These are phyloP conservation scores for Neurospora terricola DNA, from an alignment of 495 filamentous ascomycete species.

Conservation along the genomic window DNA sequence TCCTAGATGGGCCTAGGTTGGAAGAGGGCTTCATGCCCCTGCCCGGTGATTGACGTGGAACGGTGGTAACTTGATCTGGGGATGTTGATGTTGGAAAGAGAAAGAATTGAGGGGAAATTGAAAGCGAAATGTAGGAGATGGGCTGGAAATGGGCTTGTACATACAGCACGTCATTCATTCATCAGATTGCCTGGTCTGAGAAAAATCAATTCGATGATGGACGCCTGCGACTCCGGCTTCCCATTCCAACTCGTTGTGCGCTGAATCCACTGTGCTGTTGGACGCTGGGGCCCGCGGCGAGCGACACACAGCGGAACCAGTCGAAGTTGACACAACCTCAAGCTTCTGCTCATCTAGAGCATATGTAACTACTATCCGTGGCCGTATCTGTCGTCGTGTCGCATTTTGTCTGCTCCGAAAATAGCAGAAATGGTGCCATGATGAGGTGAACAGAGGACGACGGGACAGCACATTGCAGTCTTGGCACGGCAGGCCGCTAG, in stretches of 20 bases:
- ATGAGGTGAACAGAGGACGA: not conserved
- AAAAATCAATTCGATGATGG: not conserved
- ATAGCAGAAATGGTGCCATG: too few relatives aligned
- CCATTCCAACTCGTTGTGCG: not conserved
- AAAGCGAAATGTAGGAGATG: not conserved
- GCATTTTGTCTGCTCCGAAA: too few relatives aligned
- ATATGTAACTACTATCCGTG: too few relatives aligned
- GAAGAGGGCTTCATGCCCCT: too few relatives aligned
- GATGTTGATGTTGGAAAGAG: not conserved
- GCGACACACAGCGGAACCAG: too few relatives aligned
- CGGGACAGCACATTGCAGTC: not conserved
- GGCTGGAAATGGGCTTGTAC: not conserved
- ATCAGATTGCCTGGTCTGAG: too few relatives aligned
- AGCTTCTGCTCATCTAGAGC: too few relatives aligned
- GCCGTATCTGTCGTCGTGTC: too few relatives aligned
- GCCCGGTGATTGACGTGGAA: too few relatives aligned
- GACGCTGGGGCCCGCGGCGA: not conserved
- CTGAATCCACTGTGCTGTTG: not conserved
- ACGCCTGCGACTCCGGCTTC: too few relatives aligned
- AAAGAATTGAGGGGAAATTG: not conserved
- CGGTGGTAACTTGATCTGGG: not conserved
- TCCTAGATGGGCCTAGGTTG: too few relatives aligned
- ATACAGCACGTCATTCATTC: not conserved
- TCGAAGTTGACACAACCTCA: too few relatives aligned
- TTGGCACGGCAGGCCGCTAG: not conserved